phyloP scores from a whole-genome alignment of 441 rosid species.

The Eruca vesicaria region DNA sequence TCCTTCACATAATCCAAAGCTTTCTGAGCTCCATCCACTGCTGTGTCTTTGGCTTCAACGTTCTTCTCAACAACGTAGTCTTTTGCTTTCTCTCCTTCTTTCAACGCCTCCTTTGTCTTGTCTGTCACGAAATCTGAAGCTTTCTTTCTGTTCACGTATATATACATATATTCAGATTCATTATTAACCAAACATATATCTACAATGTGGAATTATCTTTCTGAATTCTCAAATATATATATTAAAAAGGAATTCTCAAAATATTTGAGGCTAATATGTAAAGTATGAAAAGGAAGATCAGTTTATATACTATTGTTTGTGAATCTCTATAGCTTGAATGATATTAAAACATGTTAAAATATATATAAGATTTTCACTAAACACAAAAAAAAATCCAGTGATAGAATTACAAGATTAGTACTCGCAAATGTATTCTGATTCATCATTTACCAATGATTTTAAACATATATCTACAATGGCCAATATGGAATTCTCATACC shows the following conservation, averaged over 20 bases:
- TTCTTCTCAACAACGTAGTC: constrained; percentile 27
- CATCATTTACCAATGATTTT: not conserved
- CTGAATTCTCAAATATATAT: not conserved
- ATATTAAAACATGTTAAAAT: not conserved
- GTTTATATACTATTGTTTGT: not conserved
- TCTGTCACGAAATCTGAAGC: constrained; percentile 32
- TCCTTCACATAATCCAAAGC: constrained; percentile 36
- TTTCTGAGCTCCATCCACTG: constrained; percentile 26
- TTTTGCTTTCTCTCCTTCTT: constrained; percentile 32
- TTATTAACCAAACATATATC: not conserved
- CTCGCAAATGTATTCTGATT: not conserved
- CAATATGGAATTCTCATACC: not conserved
- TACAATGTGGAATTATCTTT: not conserved
- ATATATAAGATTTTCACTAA: not conserved
- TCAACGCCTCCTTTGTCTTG: constrained; percentile 25
- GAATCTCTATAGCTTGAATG: not conserved
- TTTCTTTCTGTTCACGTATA: constrained; percentile 13
- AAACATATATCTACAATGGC: not conserved
- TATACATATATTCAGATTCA: not conserved
- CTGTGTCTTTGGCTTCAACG: constrained; percentile 13
- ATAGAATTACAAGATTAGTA: not conserved
- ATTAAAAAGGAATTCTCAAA: not conserved
- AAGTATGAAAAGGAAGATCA: not conserved
- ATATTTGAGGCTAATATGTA: not conserved
- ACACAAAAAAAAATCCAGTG: not conserved